Evolutionary conservation across 805 yeast species (phyloP).

Genomic region (Candida suzukii): DNA sequence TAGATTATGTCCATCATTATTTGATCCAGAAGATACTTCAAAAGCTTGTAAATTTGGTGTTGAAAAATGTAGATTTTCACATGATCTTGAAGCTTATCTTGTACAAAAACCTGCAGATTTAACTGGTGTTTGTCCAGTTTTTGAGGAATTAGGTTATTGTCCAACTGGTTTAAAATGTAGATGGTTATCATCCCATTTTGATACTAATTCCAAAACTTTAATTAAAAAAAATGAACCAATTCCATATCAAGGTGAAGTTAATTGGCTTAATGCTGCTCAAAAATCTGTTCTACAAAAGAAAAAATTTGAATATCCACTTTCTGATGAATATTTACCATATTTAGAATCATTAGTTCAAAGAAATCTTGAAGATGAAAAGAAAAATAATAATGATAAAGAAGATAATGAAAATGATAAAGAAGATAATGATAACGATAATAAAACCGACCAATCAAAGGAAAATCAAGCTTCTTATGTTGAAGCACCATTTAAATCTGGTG

Average conservation of each 20-base stretch:
- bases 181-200: conserved; percentile 72
- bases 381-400: conserved; percentile 15
- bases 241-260: conserved; percentile 46
- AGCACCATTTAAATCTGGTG: conserved; percentile 69
- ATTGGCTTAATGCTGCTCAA: conserved; percentile 43
- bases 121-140: conserved; percentile 81
- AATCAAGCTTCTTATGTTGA: conserved; percentile 56
- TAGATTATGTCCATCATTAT: conserved; percentile 56
- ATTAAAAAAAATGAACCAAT: conserved; percentile 29
- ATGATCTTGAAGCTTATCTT: conserved; percentile 63
- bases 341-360: conserved; percentile 54
- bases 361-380: background rate
- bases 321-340: conserved; percentile 54
- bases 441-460: conserved; percentile 23
- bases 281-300: conserved; percentile 52
- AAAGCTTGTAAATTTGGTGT: conserved; percentile 57
- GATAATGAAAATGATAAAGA: conserved; percentile 25
- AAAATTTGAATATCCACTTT: conserved; percentile 47
- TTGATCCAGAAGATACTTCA: conserved; percentile 42
- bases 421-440: conserved; percentile 27
- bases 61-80: conserved; percentile 68
- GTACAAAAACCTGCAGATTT: conserved; percentile 63
- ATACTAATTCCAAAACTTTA: conserved; percentile 37
- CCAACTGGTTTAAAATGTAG: conserved; percentile 91
- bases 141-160: conserved; percentile 74